Percentiles rank a stretch among this genome's conserved stretches.
Conservation (phyloP, 2,329 filamentous ascomycete genomes). For the Sphaerulina vaccinii region DNA sequence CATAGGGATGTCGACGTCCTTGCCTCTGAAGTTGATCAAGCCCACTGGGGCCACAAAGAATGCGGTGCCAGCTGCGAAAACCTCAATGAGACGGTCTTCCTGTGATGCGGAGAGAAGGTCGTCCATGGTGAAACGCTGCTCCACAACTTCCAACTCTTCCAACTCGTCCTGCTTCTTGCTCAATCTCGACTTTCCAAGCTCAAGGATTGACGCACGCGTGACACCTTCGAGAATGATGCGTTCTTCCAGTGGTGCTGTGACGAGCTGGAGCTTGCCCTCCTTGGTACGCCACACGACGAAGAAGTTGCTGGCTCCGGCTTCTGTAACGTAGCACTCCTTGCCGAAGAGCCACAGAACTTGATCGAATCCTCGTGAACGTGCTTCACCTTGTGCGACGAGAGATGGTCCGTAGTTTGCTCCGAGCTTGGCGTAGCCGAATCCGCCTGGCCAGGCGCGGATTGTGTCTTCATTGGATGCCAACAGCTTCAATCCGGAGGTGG, state of each 20-base stretch:
- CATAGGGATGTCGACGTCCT: slow-evolving; percentile 46
- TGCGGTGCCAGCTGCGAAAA: slow-evolving; percentile 84
- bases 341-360: slow-evolving; percentile 96
- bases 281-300: slow-evolving; percentile 75
- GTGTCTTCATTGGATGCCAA: slow-evolving; percentile 78
- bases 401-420: slow-evolving; percentile 91
- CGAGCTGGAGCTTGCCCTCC: slow-evolving; percentile 61
- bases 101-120: slow-evolving; percentile 70
- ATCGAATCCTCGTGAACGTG: slow-evolving; percentile 70
- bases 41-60: slow-evolving; percentile 51
- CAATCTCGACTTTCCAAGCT: slow-evolving; percentile 67
- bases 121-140: slow-evolving; percentile 77
- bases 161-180: slow-evolving; percentile 29
- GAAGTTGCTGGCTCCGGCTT: slow-evolving; percentile 90
- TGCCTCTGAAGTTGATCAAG: slow-evolving; percentile 47
- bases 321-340: slow-evolving; percentile 72
- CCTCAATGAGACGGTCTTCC: slow-evolving; percentile 77
- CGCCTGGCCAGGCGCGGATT: slow-evolving; percentile 88
- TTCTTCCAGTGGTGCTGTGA: slow-evolving; percentile 78
- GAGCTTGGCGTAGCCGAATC: slow-evolving; percentile 88
- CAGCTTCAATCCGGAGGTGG: slow-evolving; percentile 57
- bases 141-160: slow-evolving; percentile 65
- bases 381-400: slow-evolving; percentile 74
- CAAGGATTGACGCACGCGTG: slow-evolving; percentile 76
- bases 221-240: slow-evolving; percentile 85